A percentile compares a stretch with the other conserved stretches of the same genome.
phyloP scores from a whole-genome alignment of 768 basidiomycete genomes.

The Tephrocybe sp. region DNA sequence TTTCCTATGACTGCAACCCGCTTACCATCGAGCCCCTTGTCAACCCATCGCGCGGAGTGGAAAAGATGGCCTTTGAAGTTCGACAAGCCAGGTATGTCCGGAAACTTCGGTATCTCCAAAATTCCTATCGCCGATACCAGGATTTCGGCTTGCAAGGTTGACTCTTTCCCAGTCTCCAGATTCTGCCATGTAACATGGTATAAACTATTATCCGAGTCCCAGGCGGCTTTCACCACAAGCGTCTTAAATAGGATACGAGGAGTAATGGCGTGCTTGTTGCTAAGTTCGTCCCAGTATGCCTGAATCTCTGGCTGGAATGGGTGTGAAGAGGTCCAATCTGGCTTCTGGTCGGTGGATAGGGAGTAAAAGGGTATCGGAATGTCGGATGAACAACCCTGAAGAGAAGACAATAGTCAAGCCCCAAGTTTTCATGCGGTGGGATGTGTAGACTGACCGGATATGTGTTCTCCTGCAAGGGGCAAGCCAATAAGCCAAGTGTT shows the following conservation, averaged over 20 bases:
- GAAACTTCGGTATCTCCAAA: slow-evolving; percentile 42
- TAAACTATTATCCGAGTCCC: slow-evolving; percentile 34
- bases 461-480: slow-evolving; percentile 28
- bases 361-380: slow-evolving; percentile 36
- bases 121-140: slow-evolving; percentile 50
- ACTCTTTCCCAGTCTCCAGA: slow-evolving; percentile 26
- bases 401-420: background rate
- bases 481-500: background rate
- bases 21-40: slow-evolving; percentile 40
- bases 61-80: slow-evolving; percentile 48
- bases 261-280: slow-evolving; percentile 39
- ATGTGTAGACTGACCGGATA: slow-evolving; percentile 27
- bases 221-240: slow-evolving; percentile 41
- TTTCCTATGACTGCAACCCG: slow-evolving; percentile 58
- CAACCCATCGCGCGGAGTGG: slow-evolving; percentile 53
- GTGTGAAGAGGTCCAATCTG: slow-evolving; percentile 38
- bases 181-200: slow-evolving; percentile 39
- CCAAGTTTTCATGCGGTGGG: background rate
- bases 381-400: slow-evolving; percentile 41
- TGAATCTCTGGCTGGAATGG: slow-evolving; percentile 41
- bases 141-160: slow-evolving; percentile 37
- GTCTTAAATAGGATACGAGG: slow-evolving; percentile 41
- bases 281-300: slow-evolving; percentile 34
- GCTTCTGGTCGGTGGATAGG: slow-evolving; percentile 38
- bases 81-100: slow-evolving; percentile 31